Percentiles rank a stretch among this genome's conserved stretches.
These are phyloP conservation scores for Leccinellum albellum DNA, from an alignment of 768 basidiomycete species.

Conservation along the genomic window DNA sequence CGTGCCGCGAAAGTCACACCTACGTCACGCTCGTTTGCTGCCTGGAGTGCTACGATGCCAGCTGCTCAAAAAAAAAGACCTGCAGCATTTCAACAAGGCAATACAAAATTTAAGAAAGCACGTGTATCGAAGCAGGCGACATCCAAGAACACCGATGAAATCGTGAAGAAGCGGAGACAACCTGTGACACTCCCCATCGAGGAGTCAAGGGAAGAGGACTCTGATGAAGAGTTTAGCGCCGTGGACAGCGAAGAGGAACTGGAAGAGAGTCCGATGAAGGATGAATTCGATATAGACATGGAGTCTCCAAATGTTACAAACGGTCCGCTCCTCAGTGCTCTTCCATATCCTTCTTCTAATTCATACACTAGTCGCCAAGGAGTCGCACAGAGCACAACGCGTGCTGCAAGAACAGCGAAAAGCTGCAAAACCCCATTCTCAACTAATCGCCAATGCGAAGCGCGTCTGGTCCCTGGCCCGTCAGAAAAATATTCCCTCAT, in stretches of 20 bases:
- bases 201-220: conserved; percentile 36
- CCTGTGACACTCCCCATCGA: conserved; percentile 48
- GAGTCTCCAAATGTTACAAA: conserved; percentile 49
- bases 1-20: conserved; percentile 14
- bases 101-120: conserved; percentile 51
- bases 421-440: conserved; percentile 75
- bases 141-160: conserved; percentile 25
- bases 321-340: conserved; percentile 38
- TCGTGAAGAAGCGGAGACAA: conserved; percentile 53
- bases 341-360: conserved; percentile 6
- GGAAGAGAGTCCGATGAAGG: conserved; percentile 21
- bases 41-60: conserved; percentile 33
- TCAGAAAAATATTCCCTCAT: conserved; percentile 62
- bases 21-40: neutral
- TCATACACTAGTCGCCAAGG: conserved; percentile 48
- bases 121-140: conserved; percentile 37
- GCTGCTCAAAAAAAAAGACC: conserved; percentile 48
- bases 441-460: conserved; percentile 68
- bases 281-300: conserved; percentile 31
- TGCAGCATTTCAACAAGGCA: conserved; percentile 45
- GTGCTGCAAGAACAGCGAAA: conserved; percentile 63
- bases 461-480: conserved; percentile 72
- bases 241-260: conserved; percentile 31
- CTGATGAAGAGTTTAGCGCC: conserved; percentile 34
- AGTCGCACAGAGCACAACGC: conserved; percentile 72